Evolutionary conservation across 176 grass and related monocot species (phyloP).

Genomic region (Luzula sylvatica): DNA sequence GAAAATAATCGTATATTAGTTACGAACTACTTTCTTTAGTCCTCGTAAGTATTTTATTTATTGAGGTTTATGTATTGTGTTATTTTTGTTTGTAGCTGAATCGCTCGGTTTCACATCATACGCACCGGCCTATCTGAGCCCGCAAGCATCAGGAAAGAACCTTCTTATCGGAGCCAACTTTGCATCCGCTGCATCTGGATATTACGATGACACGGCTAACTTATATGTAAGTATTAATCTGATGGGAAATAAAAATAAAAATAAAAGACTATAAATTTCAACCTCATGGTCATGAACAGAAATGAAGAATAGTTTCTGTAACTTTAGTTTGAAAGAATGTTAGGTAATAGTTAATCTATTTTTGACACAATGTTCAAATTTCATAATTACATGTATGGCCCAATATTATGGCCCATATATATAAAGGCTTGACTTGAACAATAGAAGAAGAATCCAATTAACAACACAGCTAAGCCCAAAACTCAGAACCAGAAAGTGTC

Average conservation of each 20-base stretch:
- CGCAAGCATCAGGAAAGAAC: constrained; percentile 72
- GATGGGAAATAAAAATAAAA: no score
- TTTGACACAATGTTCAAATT: neutral
- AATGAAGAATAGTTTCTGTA: no score
- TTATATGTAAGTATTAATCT: constrained; percentile 52
- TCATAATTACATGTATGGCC: neutral
- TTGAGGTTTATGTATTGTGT: neutral
- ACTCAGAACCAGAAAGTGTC: no score
- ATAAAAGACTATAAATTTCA: no score
- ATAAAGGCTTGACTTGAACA: no score
- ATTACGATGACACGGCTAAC: constrained; percentile 62
- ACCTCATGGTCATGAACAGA: no score
- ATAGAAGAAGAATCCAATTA: no score
- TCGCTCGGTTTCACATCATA: constrained; percentile 66
- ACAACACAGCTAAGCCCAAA: no score
- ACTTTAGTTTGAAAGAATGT: no score
- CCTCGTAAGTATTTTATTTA: neutral
- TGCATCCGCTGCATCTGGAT: constrained; percentile 85
- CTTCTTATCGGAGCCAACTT: constrained; percentile 89
- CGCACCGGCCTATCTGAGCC: constrained; percentile 65
- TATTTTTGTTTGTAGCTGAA: constrained; percentile 44
- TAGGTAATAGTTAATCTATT: no score
- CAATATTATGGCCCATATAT: neutral
- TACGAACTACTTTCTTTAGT: no score
- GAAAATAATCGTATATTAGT: no score